Conservation (phyloP, 768 basidiomycete species). For the Strobilomyces dryophilus region DNA sequence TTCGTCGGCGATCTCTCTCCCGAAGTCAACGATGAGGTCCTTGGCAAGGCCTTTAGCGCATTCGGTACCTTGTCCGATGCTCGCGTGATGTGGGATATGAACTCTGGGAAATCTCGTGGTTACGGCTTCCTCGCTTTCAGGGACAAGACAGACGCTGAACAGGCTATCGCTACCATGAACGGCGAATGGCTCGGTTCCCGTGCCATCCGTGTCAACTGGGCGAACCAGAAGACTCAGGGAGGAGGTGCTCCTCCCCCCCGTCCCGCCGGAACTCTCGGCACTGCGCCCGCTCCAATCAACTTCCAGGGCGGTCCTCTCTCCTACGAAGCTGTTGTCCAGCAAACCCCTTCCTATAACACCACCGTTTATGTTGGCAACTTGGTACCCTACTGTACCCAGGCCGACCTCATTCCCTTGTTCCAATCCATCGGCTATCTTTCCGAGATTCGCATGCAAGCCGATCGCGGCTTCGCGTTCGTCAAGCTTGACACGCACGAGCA, state of each 20-base stretch:
- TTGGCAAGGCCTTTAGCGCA: constrained; percentile 94
- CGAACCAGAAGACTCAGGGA: constrained; percentile 96
- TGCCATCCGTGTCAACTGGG: constrained; percentile 99
- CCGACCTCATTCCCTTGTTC: constrained; percentile 96
- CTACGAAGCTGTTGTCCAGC: constrained; percentile 90
- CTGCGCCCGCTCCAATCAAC: constrained; percentile 85
- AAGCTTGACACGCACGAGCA: constrained; percentile 99
- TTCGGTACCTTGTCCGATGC: constrained; percentile 97
- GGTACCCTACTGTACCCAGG: constrained; percentile 95
- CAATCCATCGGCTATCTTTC: constrained; percentile 98
- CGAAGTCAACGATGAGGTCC: constrained; percentile 96
- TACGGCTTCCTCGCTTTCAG: constrained; percentile 99
- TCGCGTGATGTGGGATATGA: constrained; percentile 99
- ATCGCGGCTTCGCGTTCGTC: constrained; percentile 98
- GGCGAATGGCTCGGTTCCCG: constrained; percentile 98
- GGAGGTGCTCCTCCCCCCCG: constrained; percentile 37
- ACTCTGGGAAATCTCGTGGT: constrained; percentile 96
- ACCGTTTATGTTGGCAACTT: constrained; percentile 99
- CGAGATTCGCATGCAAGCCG: constrained; percentile 98
- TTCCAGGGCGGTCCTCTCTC: constrained; percentile 86
- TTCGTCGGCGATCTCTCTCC: constrained; percentile 99
- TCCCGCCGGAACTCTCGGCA: constrained; percentile 44
- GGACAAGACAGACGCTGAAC: constrained; percentile 98
- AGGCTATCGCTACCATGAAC: constrained; percentile 99
- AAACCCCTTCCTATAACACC: constrained; percentile 90